Evolutionary conservation across 257 asterid species (phyloP).

Genomic region (Solanum lignicaule): DNA sequence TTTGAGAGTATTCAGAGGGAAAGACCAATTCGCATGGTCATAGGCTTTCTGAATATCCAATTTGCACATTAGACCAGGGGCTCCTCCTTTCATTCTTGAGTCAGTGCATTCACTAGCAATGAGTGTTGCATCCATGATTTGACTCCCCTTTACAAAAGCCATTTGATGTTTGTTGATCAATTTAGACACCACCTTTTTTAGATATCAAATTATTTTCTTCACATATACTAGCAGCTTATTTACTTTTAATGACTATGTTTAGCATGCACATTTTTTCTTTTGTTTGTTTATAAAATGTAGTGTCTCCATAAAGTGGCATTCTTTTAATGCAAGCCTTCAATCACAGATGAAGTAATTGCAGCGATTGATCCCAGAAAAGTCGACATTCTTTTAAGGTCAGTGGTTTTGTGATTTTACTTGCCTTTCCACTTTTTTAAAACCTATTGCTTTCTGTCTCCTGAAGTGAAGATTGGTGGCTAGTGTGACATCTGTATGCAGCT

Average conservation of each 20-base stretch:
- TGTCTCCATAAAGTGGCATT: conserved; percentile 8
- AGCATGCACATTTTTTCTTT: background rate
- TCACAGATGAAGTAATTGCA: conserved; percentile 74
- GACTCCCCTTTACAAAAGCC: too few species aligned
- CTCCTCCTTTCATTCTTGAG: too few species aligned
- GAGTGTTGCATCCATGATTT: too few species aligned
- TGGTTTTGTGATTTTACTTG: background rate
- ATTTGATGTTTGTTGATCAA: too few species aligned
- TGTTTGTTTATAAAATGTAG: background rate
- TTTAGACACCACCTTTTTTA: too few species aligned
- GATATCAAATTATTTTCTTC: background rate
- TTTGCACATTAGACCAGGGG: too few species aligned
- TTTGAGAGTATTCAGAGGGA: too few species aligned
- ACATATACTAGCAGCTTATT: background rate
- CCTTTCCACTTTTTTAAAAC: background rate
- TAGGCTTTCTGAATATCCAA: too few species aligned
- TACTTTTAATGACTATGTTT: background rate
- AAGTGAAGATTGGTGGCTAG: background rate
- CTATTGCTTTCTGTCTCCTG: background rate
- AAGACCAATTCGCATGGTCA: too few species aligned
- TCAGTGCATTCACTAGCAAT: too few species aligned
- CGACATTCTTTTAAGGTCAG: conserved; percentile 85
- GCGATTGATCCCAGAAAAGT: conserved; percentile 87
- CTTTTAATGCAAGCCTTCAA: conserved; percentile 5
- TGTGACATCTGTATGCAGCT: background rate